Conservation (phyloP, 1,284 basidiomycete species). For the Spongispora temasekensis region DNA sequence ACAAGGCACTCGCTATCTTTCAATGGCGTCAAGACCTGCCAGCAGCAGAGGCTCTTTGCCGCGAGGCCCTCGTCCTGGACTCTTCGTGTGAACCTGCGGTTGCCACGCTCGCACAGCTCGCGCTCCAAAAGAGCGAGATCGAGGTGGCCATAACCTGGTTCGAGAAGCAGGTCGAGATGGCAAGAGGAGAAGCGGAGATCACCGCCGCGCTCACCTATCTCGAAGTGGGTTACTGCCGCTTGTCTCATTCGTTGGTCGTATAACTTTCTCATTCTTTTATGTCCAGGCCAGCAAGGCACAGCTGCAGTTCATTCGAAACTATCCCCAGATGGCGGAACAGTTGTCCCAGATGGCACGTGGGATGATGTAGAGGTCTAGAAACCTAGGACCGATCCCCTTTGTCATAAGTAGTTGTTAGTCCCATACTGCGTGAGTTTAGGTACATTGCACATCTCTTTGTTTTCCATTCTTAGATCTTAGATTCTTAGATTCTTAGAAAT, state of each 20-base stretch:
- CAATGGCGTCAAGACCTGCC: conserved; percentile 94
- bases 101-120: conserved; percentile 93
- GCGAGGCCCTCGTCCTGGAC: conserved; percentile 87
- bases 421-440: too few relatives aligned
- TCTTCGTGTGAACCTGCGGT: conserved; percentile 96
- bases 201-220: conserved; percentile 88
- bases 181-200: conserved; percentile 90
- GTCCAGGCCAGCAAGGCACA: conserved; percentile 77
- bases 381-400: too few relatives aligned
- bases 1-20: conserved; percentile 95
- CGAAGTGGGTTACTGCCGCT: conserved; percentile 52
- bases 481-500: too few relatives aligned
- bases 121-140: conserved; percentile 90
- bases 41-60: conserved; percentile 83
- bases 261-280: conserved; percentile 3
- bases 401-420: too few relatives aligned
- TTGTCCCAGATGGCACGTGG: conserved; percentile 54
- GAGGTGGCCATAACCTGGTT: conserved; percentile 89
- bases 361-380: conserved; percentile 35
- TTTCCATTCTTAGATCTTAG: too few relatives aligned
- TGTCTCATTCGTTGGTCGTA: conserved; percentile 2
- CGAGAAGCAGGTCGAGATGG: conserved; percentile 80
- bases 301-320: conserved; percentile 78
- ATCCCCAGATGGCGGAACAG: conserved; percentile 79
- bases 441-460: too few relatives aligned